A percentile compares a stretch with the other conserved stretches of the same genome.
Evolutionary conservation across 352 stramenopile species (phyloP).

Genomic region (Phytophthora foliorum): DNA sequence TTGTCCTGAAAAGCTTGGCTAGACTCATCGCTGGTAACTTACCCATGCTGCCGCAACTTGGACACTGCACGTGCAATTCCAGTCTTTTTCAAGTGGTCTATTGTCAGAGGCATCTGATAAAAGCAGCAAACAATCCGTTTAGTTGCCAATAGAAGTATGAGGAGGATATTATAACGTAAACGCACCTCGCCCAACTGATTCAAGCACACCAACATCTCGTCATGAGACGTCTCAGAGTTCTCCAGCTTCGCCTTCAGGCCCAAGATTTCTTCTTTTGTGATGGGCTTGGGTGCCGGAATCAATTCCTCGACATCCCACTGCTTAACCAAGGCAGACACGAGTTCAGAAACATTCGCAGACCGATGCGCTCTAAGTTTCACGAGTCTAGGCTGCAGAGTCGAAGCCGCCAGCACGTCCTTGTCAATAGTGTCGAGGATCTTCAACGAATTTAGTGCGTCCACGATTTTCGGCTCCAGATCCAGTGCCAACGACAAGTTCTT

Average conservation of each 20-base stretch:
- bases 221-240: slow-evolving; percentile 59
- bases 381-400: slow-evolving; percentile 46
- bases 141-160: not conserved
- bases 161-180: slow-evolving; percentile 3
- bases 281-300: slow-evolving; percentile 54
- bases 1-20: not conserved
- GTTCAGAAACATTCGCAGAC: slow-evolving; percentile 37
- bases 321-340: slow-evolving; percentile 51
- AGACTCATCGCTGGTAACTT: slow-evolving; percentile 29
- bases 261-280: slow-evolving; percentile 68
- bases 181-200: slow-evolving; percentile 58
- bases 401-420: slow-evolving; percentile 41
- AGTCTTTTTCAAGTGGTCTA: slow-evolving; percentile 75
- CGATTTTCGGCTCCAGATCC: slow-evolving; percentile 51
- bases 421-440: slow-evolving; percentile 42
- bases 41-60: slow-evolving; percentile 79
- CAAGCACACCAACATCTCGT: slow-evolving; percentile 73
- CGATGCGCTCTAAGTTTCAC: slow-evolving; percentile 49
- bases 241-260: slow-evolving; percentile 68
- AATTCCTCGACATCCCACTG: slow-evolving; percentile 62
- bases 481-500: slow-evolving; percentile 45
- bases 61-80: slow-evolving; percentile 72
- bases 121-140: not conserved
- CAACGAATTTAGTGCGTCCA: slow-evolving; percentile 46
- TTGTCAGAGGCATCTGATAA: slow-evolving; percentile 64